A percentile compares a stretch with the other conserved stretches of the same genome.
Evolutionary conservation across 2,329 filamentous ascomycete genomes (phyloP).

Genomic region (Pestalotiopsis sp.): DNA sequence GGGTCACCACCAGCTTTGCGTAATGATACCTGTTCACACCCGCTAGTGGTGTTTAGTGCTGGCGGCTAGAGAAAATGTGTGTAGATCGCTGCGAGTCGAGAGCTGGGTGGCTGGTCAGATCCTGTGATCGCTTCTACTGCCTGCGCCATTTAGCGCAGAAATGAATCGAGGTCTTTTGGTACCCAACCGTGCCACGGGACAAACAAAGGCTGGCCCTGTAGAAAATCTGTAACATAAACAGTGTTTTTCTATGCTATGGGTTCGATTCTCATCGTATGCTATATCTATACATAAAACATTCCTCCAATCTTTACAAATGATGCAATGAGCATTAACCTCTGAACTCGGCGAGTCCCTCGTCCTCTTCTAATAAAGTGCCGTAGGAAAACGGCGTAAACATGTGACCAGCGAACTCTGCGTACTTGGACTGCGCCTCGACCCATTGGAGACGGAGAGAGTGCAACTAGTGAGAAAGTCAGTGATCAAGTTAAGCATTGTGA

Average conservation of each 20-base stretch:
- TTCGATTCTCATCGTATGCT: not conserved
- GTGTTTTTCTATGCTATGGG: conserved; percentile 6
- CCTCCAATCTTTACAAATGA: conserved; percentile 2
- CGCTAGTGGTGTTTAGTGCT: not conserved
- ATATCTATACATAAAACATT: conserved; percentile 8
- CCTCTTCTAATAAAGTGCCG: conserved; percentile 72
- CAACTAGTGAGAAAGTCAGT: conserved; percentile 40
- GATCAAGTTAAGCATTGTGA: not conserved
- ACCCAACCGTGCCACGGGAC: not conserved
- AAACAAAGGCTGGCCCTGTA: not conserved
- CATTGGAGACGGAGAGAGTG: conserved; percentile 79
- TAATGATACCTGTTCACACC: not conserved
- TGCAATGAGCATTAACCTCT: conserved; percentile 25
- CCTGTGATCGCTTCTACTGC: not conserved
- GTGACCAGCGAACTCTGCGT: conserved; percentile 78
- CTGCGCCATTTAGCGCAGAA: not conserved
- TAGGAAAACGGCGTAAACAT: conserved; percentile 82
- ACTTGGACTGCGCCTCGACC: conserved; percentile 86
- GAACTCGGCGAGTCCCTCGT: conserved; percentile 47
- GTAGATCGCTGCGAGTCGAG: not conserved
- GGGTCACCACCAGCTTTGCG: not conserved
- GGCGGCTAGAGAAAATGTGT: not conserved
- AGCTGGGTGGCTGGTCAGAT: not conserved
- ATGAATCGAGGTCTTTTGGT: not conserved
- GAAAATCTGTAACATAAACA: not conserved